Evolutionary conservation across 495 filamentous ascomycete species (phyloP).

Genomic region (Amniculicola lignicola): DNA sequence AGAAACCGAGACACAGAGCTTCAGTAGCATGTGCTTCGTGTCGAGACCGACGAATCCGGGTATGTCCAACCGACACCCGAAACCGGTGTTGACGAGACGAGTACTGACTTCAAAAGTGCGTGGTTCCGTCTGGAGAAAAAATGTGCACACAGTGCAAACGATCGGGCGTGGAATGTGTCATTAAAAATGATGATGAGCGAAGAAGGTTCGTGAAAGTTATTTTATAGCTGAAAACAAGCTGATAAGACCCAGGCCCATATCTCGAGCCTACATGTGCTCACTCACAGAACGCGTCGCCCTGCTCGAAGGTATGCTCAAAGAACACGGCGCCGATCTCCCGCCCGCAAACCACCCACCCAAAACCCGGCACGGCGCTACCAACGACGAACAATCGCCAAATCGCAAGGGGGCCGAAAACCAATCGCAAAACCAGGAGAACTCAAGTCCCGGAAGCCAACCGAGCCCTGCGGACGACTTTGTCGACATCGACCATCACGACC

Average conservation of each 20-base stretch:
- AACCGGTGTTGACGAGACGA: too few relatives aligned
- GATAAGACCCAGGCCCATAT: constrained; percentile 47
- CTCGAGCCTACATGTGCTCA: constrained; percentile 56
- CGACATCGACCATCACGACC: constrained; percentile 32
- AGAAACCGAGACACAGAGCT: constrained; percentile 35
- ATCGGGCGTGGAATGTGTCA: constrained; percentile 51
- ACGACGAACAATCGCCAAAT: constrained; percentile 24
- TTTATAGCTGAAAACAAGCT: not conserved
- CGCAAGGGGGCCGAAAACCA: constrained; percentile 10
- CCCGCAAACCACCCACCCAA: constrained; percentile 53
- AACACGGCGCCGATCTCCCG: constrained; percentile 49
- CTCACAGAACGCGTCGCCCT: constrained; percentile 51
- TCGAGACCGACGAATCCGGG: constrained; percentile 52
- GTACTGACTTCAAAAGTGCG: constrained; percentile 40
- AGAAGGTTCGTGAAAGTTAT: constrained; percentile 41
- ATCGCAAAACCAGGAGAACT: constrained; percentile 18
- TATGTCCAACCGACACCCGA: constrained; percentile 13
- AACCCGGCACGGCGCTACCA: constrained; percentile 39
- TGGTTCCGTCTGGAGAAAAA: constrained; percentile 51
- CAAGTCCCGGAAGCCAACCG: constrained; percentile 34
- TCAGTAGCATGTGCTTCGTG: constrained; percentile 44
- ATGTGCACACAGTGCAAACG: constrained; percentile 54
- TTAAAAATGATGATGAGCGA: constrained; percentile 57
- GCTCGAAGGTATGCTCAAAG: constrained; percentile 50
- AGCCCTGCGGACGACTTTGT: constrained; percentile 35